Evolutionary conservation across 2,329 filamentous ascomycete species (phyloP).

Genomic region (Arthrocladium fulminans): DNA sequence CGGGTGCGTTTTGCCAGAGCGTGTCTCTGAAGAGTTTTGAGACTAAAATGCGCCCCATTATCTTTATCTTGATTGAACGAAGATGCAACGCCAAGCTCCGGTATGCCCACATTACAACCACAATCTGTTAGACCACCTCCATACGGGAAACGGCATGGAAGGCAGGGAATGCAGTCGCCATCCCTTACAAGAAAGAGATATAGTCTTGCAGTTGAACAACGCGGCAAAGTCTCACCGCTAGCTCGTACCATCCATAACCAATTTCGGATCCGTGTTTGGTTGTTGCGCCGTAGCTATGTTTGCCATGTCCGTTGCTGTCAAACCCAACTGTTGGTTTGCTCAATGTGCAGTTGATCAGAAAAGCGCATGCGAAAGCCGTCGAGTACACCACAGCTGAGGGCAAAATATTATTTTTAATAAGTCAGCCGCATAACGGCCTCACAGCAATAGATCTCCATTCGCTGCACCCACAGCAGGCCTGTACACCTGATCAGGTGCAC

Average conservation of each 20-base stretch:
- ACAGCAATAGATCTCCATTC: slow-evolving; percentile 19
- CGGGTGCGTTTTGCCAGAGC: background rate
- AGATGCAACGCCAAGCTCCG: background rate
- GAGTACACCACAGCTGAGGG: background rate
- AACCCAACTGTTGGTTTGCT: background rate
- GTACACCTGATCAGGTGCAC: slow-evolving; percentile 66
- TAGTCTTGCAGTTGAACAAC: background rate
- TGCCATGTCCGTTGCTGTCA: too few relatives aligned
- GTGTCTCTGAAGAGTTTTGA: background rate
- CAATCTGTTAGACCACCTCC: background rate
- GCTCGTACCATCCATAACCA: background rate
- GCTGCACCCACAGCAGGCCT: slow-evolving; percentile 54
- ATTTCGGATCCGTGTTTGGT: background rate
- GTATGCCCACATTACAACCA: background rate
- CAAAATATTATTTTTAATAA: background rate
- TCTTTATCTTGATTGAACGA: background rate
- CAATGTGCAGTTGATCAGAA: slow-evolving; percentile 1
- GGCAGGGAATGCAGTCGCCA: background rate
- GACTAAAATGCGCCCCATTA: background rate
- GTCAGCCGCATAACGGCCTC: too few relatives aligned
- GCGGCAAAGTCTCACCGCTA: background rate
- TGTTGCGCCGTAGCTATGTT: background rate
- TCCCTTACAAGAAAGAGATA: background rate
- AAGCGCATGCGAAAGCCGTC: background rate
- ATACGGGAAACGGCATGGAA: background rate